phyloP scores from a whole-genome alignment of 768 basidiomycete species.

The Podaxis rugospora region DNA sequence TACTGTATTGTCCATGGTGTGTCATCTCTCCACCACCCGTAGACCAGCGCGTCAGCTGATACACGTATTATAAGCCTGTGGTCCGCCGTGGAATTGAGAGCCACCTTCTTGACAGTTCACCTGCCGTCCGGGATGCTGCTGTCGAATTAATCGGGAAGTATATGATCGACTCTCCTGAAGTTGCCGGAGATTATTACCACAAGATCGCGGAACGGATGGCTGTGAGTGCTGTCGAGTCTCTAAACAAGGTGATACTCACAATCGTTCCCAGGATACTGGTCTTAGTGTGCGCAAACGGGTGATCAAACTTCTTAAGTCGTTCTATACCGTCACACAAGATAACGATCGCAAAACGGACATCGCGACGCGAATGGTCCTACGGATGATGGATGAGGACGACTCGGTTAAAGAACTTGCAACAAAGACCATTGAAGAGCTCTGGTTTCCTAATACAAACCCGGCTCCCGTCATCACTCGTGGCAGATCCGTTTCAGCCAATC shows the following conservation, averaged over 20 bases:
- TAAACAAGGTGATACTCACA: neutral
- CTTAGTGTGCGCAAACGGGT: constrained; percentile 92
- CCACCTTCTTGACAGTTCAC: constrained; percentile 86
- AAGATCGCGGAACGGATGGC: constrained; percentile 88
- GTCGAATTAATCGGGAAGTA: constrained; percentile 98
- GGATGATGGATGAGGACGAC: constrained; percentile 92
- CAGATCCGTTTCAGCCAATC: constrained; percentile 20
- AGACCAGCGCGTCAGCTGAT: no score
- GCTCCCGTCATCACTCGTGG: constrained; percentile 34
- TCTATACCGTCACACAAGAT: constrained; percentile 66
- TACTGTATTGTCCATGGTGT: constrained; percentile 68
- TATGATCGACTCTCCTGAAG: constrained; percentile 81
- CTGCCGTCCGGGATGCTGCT: constrained; percentile 93
- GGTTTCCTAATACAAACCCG: constrained; percentile 53
- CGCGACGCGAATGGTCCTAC: constrained; percentile 70
- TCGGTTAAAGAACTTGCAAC: constrained; percentile 90
- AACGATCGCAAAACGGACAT: constrained; percentile 69
- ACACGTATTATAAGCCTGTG: constrained; percentile 42
- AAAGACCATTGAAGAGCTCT: constrained; percentile 87
- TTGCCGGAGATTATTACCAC: constrained; percentile 87
- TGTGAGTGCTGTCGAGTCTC: constrained; percentile 39
- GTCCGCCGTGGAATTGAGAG: constrained; percentile 86
- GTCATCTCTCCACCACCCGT: constrained; percentile 19
- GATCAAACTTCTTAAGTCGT: constrained; percentile 86
- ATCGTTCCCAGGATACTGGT: constrained; percentile 74